Evolutionary conservation across 352 stramenopile genomes (phyloP).

Genomic region (Phytophthora fragariae): DNA sequence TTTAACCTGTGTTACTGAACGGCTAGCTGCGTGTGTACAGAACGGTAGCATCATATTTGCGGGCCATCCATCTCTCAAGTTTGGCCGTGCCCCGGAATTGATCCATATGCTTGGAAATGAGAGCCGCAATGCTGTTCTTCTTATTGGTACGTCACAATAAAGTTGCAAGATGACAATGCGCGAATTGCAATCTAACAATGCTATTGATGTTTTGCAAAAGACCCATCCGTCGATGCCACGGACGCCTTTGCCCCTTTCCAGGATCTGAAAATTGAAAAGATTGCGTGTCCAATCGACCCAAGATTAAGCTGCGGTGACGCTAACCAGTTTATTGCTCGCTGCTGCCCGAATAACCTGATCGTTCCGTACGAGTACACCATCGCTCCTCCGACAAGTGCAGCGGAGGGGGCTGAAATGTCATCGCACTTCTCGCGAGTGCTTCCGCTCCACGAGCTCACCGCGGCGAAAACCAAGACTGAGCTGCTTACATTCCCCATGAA

Average conservation of each 20-base stretch:
- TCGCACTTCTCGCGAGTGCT: constrained; percentile 82
- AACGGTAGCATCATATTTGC: constrained; percentile 82
- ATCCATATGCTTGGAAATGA: constrained; percentile 68
- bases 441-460: constrained; percentile 74
- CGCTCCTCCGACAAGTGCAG: constrained; percentile 17
- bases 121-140: constrained; percentile 68
- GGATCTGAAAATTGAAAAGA: constrained; percentile 75
- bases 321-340: constrained; percentile 88
- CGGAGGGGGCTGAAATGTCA: constrained; percentile 37
- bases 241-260: constrained; percentile 67
- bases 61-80: constrained; percentile 69
- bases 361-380: constrained; percentile 70
- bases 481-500: constrained; percentile 77
- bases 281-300: constrained; percentile 79
- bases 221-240: constrained; percentile 62
- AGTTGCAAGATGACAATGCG: not conserved
- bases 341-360: constrained; percentile 73
- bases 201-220: constrained; percentile 25
- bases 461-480: constrained; percentile 74
- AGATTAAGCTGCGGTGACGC: constrained; percentile 84
- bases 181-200: not conserved
- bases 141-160: constrained; percentile 57
- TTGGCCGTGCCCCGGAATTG: constrained; percentile 60
- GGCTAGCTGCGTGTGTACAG: constrained; percentile 31
- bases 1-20: not conserved